Percentiles rank a stretch among this genome's conserved stretches.
phyloP scores from a whole-genome alignment of 352 stramenopile species.

The Blastocystis sp. region DNA sequence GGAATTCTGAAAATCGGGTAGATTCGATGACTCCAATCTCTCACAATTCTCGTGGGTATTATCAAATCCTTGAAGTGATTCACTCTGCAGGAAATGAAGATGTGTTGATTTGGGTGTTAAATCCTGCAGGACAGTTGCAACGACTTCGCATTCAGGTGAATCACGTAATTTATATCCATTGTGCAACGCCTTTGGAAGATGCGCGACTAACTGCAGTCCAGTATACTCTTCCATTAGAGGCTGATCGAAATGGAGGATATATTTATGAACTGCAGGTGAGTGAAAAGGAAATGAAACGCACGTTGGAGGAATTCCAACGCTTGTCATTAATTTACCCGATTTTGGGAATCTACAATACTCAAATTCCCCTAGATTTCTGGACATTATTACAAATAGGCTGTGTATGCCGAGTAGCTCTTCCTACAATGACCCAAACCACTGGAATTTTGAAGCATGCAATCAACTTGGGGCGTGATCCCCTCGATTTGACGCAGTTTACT shows the following conservation, averaged over 20 bases:
- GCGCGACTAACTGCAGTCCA: not conserved
- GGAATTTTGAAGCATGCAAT: conserved; percentile 25
- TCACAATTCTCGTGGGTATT: conserved; percentile 66
- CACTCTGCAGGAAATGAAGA: conserved; percentile 69
- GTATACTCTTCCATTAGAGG: not conserved
- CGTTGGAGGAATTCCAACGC: not conserved
- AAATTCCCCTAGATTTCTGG: conserved; percentile 78
- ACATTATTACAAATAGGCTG: conserved; percentile 83
- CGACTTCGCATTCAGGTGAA: conserved; percentile 67
- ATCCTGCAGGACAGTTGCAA: conserved; percentile 74
- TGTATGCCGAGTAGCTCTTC: conserved; percentile 67
- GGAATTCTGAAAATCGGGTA: not conserved
- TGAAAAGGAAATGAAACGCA: not conserved
- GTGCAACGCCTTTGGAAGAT: not conserved
- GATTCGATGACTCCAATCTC: not conserved
- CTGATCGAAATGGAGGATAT: conserved; percentile 67
- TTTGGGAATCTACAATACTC: conserved; percentile 83
- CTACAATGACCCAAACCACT: not conserved
- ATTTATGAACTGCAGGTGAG: conserved; percentile 70
- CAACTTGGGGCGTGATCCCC: not conserved
- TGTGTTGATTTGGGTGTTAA: conserved; percentile 90
- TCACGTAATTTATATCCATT: conserved; percentile 63
- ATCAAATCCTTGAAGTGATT: conserved; percentile 79
- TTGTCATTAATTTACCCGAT: conserved; percentile 63
- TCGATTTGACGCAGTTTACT: conserved; percentile 64